Base-by-base conservation (phyloP, 768 basidiomycete genomes). In the Guyanaporus albipodus region DNA sequence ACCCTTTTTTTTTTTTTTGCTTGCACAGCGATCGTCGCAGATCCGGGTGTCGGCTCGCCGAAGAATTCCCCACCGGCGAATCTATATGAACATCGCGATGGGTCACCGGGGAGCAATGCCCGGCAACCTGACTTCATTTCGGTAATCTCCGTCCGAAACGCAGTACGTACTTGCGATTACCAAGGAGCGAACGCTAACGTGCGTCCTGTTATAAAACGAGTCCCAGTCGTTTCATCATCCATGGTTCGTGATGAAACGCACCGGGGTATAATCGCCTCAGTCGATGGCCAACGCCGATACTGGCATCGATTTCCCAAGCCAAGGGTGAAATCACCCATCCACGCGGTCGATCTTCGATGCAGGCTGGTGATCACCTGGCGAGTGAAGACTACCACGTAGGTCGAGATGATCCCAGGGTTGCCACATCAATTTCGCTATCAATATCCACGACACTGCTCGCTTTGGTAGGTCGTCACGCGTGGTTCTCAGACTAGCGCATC, bases 91-190 rank as follows among this genome's bases (percentile, higher is more conserved):
- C 17, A 50, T 41, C 39, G 36, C 18, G 46, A 48, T 49, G 31
- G 32, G 41, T 33, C 29, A 21, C 42, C 50, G 36, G 46, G 27
- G 17, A 38, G 33, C 12, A 17, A 56, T 33, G 33, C 21, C 46
- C 42, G 51, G 44, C 14, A 46, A 49, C 45, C 32, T 39, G 50
- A 52, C 52, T 60, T 63, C 58, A 63, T 63, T 56, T 54, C 60
- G 61, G 60, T 49, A 50, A 60, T 55, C 43, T 49, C 61, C 60
- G 47, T 43, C 28, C 31, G 38, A 33, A 39, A 33, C 19, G 27
- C 24, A n/a, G n/a, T 45, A 11, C n/a, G 24, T 43, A 32, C n/a
- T 34, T 32, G 44, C 40, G 17, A 37, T 44, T 35, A 41, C 43
- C 40, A 49, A 43, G 39, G 37, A 27, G 33, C 10, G 26, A 43